Evolutionary conservation across 2,329 filamentous ascomycete genomes (phyloP), one percentile per base, ranked within the genome.

Genomic region (Allantophomopsis lycopodina): DNA sequence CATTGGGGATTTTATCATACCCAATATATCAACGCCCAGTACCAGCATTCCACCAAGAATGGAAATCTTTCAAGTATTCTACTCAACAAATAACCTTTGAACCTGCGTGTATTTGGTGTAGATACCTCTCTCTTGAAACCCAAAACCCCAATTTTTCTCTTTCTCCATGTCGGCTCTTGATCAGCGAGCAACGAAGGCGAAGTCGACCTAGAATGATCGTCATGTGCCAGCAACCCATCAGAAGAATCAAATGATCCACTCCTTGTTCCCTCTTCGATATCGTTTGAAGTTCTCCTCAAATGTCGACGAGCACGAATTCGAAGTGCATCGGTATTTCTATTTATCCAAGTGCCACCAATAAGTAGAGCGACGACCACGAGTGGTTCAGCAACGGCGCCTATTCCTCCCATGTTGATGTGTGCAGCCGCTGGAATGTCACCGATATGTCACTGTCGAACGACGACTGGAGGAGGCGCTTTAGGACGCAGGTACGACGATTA

Each of bases 1-100:
- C 2, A 17, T 13, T 4, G 20, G 7, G 35, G 7, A 8, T 12
- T 8, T 32, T n/a, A 13, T 15, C 70, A 50, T 68, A 83, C 79
- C 79, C 80, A 85, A 61, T 85, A 85, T 38, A 85, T 77, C 45
- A 83, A 60, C 2, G 76, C 73, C 80, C 80, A 85, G 50, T 85
- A 85, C 79, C 79, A 85, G 32, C 73, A 78, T 57, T 86, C 82
- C 1, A 77, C 76, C 20, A 85, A 56, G 53, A 86, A 86, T 0
- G 82, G 81, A 47, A 83, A 74, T 51, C 73, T 78, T 42, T 66
- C 66, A 12, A 85, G 65, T 30, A 85, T 48, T 4, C 79, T 66
- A 53, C 76, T 81, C 38, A 82, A 61, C 11, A 79, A 58, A 36
- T 72, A 69, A 44, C 72, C 66, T 46, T 69, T 65, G 50, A 78